These are phyloP conservation scores for Talaromyces sp. DNA, from an alignment of 2,329 filamentous ascomycete species.

Conservation along the genomic window DNA sequence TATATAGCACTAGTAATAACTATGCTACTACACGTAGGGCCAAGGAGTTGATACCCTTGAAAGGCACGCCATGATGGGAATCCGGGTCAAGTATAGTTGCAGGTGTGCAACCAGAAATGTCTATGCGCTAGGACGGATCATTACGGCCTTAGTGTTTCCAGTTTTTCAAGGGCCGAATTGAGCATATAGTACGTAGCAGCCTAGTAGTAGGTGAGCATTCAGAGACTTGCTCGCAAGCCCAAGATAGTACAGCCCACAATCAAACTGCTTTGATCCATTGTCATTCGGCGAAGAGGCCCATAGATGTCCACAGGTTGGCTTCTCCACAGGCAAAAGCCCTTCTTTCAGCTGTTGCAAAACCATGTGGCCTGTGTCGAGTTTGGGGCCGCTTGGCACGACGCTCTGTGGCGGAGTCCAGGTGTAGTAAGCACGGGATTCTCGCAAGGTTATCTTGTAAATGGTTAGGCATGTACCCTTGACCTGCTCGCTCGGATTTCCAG, in stretches of 20 bases:
- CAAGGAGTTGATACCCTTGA: not conserved
- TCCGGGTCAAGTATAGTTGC: conserved; percentile 8
- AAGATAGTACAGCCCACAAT: not conserved
- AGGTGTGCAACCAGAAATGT: conserved; percentile 1
- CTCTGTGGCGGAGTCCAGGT: conserved; percentile 9
- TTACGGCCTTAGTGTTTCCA: conserved; percentile 6
- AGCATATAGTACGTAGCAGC: not conserved
- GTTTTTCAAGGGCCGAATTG: conserved; percentile 1
- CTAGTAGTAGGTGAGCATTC: not conserved
- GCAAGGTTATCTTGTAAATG: not conserved
- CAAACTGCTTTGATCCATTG: not conserved
- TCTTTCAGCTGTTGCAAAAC: conserved; percentile 10
- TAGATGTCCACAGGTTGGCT: not conserved
- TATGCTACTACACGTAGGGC: not conserved
- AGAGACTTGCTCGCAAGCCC: not conserved
- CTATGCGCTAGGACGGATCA: conserved; percentile 2
- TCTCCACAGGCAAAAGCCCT: conserved; percentile 1
- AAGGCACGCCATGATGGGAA: conserved; percentile 2
- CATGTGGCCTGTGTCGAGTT: conserved; percentile 11
- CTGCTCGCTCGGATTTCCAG: too few species aligned
- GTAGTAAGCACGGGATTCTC: not conserved
- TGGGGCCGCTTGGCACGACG: conserved; percentile 9
- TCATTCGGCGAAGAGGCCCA: not conserved
- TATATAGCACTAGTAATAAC: not conserved
- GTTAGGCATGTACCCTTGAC: conserved; percentile 1